Base-by-base conservation (phyloP, 441 rosid species). In the Adansonia gregorii region DNA sequence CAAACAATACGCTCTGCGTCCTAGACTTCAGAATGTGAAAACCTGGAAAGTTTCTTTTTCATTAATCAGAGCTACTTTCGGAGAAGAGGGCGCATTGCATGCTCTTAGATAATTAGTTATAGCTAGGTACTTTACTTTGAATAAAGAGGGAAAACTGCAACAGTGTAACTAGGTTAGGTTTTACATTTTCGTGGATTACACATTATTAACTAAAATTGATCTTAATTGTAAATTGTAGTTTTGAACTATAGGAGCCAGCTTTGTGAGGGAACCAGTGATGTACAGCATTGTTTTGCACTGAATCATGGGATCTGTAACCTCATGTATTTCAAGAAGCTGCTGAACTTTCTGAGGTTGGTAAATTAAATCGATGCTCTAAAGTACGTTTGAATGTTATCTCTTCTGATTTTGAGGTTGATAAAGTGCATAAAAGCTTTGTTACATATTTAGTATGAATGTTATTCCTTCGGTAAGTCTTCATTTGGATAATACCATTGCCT, bases 11-110 rank as follows among this genome's bases (percentile, higher is more conserved):
- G 0, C 98, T 93, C 0, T 92, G 97, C 73, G 97, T 97, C 78
- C 78, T 97, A 76, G 98, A 97, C 80, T 94, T 94, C 78, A 93
- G 95, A 88, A 91, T 94, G 98, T 97, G 84, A 88, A 58, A 69
- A 35, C 68, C 24, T 0, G 19, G 73, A 76, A 60, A 74, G 60
- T 73, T 11, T 3, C 14, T 59, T 20, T 7, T 64, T 35, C 15
- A 63, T 48, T 35, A 39, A 27, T 19, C 49, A 48, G 7, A 65
- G 60, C 19, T 27, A 48, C 79, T 27, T 31, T 45, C 35, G 27
- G 74, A 59, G 43, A 70, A 78, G 61, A 41, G 63, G 70, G 35
- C 46, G 24, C 48, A 20, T 54, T 27, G 8, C 31, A 7, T 59
- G 61, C 66, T 46, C 68, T 12, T 60, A 69, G 17, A 81, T 31